Conservation (phyloP, 192 early-diverging fungal species). For the Phycomyces blakesleeanus region DNA sequence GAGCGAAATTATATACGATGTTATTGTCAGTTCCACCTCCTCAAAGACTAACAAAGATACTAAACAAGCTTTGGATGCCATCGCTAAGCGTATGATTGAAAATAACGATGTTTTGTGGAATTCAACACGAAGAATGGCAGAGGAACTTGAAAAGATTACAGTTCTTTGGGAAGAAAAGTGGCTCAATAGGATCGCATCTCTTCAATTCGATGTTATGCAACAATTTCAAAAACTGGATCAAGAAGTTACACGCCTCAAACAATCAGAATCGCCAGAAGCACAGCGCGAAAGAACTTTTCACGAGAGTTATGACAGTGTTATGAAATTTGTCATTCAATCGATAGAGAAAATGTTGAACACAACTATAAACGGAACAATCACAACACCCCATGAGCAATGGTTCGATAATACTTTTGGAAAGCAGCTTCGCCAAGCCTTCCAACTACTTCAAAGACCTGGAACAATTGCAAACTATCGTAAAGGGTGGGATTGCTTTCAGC, state of each 20-base stretch:
- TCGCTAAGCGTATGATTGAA: slow-evolving; percentile 36
- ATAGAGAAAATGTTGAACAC: slow-evolving; percentile 51
- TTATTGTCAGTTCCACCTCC: slow-evolving; percentile 52
- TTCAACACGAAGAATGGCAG: slow-evolving; percentile 53
- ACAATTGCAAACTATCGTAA: slow-evolving; percentile 43
- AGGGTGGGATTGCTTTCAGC: slow-evolving; percentile 56
- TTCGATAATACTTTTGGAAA: slow-evolving; percentile 54
- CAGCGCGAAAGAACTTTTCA: slow-evolving; percentile 44
- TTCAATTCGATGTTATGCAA: slow-evolving; percentile 54
- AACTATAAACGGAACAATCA: slow-evolving; percentile 34
- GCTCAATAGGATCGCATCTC: slow-evolving; percentile 60
- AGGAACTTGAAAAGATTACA: slow-evolving; percentile 64
- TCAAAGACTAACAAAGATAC: slow-evolving; percentile 36
- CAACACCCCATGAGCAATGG: slow-evolving; percentile 65
- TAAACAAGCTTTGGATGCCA: slow-evolving; percentile 34
- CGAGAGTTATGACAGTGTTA: slow-evolving; percentile 49
- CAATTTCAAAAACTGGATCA: slow-evolving; percentile 51
- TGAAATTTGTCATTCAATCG: slow-evolving; percentile 53
- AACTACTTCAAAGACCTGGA: slow-evolving; percentile 38
- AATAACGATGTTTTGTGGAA: slow-evolving; percentile 43
- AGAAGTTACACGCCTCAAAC: slow-evolving; percentile 52
- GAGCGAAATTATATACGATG: slow-evolving; percentile 64
- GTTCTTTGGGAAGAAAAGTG: slow-evolving; percentile 83
- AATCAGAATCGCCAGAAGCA: slow-evolving; percentile 33
- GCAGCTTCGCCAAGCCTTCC: slow-evolving; percentile 52